These are phyloP conservation scores for Sextonia rubra DNA, from an alignment of 164 flowering plant genomes.

Conservation along the genomic window DNA sequence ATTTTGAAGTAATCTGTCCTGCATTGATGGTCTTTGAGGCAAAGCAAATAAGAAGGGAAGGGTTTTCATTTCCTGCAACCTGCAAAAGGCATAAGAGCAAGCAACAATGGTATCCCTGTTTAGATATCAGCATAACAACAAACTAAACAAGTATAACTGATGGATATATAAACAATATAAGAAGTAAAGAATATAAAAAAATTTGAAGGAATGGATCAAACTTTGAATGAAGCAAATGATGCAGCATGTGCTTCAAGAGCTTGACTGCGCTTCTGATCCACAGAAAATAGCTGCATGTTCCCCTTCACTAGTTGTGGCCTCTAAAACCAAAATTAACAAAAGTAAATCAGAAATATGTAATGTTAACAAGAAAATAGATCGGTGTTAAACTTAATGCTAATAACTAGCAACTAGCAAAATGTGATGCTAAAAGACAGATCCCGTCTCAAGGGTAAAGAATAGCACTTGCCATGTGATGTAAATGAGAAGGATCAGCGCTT, in stretches of 20 bases:
- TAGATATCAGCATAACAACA: not conserved
- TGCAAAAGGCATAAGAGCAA: constrained; percentile 21
- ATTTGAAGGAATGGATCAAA: constrained; percentile 17
- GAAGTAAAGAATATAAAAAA: not conserved
- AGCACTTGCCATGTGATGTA: no score
- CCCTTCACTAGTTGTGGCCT: constrained; percentile 97
- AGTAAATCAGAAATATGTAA: not conserved
- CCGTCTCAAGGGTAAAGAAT: no score
- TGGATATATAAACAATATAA: not conserved
- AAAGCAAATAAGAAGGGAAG: constrained; percentile 77
- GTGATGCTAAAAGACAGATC: no score
- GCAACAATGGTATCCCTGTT: not conserved
- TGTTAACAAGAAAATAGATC: not conserved
- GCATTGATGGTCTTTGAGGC: constrained; percentile 87
- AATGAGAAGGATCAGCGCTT: no score
- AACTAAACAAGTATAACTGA: not conserved
- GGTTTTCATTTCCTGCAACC: constrained; percentile 90
- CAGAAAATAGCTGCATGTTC: constrained; percentile 96
- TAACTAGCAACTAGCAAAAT: no score
- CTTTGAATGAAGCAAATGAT: constrained; percentile 82
- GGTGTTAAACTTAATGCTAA: not conserved
- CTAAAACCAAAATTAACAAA: constrained; percentile 27
- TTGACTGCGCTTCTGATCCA: constrained; percentile 99
- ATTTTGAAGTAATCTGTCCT: constrained; percentile 87
- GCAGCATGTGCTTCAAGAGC: constrained; percentile 99